phyloP scores from a whole-genome alignment of 139 green algal species.

The Chlorella sorokiniana region DNA sequence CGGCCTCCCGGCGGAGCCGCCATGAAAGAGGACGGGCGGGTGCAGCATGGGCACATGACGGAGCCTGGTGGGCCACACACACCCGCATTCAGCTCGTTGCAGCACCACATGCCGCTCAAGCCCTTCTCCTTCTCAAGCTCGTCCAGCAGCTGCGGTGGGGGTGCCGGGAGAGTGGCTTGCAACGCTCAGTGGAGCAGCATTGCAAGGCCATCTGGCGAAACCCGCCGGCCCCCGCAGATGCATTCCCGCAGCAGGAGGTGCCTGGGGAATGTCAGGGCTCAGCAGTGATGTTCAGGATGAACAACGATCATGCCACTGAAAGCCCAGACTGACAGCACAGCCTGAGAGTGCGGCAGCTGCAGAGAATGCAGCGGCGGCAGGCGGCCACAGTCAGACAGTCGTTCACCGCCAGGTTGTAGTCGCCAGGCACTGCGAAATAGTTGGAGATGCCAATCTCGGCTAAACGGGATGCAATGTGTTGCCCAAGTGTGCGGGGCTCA shows the following conservation, averaged over 20 bases:
- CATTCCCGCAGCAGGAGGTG: too few relatives aligned
- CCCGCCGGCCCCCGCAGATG: too few relatives aligned
- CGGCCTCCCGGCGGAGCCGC: too few relatives aligned
- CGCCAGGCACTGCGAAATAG: slow-evolving; percentile 41
- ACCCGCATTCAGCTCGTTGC: slow-evolving; percentile 89
- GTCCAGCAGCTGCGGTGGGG: slow-evolving; percentile 13
- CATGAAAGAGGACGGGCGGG: too few relatives aligned
- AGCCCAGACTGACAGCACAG: too few relatives aligned
- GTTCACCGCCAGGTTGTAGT: slow-evolving; percentile 53
- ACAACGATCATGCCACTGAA: too few relatives aligned
- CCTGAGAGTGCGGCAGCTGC: too few relatives aligned
- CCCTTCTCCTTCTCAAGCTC: slow-evolving; percentile 31
- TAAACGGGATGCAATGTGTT: slow-evolving; percentile 60
- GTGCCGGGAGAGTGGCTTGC: neutral
- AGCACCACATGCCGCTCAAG: slow-evolving; percentile 50
- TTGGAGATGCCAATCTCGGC: slow-evolving; percentile 54
- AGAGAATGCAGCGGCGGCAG: too few relatives aligned
- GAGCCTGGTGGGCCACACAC: slow-evolving; percentile 29
- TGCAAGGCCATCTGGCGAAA: neutral
- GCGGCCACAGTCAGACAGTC: neutral
- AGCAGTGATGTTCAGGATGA: too few relatives aligned
- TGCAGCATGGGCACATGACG: too few relatives aligned
- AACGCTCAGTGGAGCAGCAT: neutral
- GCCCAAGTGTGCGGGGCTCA: slow-evolving; percentile 35
- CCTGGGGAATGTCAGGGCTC: too few relatives aligned